A percentile compares a stretch with the other conserved stretches of the same genome.
Evolutionary conservation across 176 grass and related monocot genomes (phyloP).

Genomic region (Ensete ventricosum): DNA sequence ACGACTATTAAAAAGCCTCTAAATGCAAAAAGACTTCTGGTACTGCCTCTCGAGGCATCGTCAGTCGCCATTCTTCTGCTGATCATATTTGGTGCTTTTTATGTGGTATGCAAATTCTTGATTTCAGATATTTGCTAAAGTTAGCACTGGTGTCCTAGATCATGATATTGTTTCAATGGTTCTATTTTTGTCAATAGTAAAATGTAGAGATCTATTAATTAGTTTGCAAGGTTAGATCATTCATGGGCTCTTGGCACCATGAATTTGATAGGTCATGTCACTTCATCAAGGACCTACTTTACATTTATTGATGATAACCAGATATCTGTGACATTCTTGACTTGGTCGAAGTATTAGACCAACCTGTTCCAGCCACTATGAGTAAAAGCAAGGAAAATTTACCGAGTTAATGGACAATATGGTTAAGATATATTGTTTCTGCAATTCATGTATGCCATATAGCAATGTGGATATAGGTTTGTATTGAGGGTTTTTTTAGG

Average conservation of each 20-base stretch:
- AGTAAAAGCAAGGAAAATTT: too few relatives aligned
- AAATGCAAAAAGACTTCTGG: slow-evolving; percentile 59
- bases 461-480: too few relatives aligned
- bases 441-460: not conserved
- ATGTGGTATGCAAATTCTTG: slow-evolving; percentile 61
- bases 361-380: too few relatives aligned
- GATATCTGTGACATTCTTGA: not conserved
- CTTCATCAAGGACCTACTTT: not conserved
- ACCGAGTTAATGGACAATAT: too few relatives aligned
- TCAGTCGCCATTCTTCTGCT: slow-evolving; percentile 65
- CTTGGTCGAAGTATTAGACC: not conserved
- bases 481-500: not conserved
- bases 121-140: not conserved
- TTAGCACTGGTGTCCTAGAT: not conserved
- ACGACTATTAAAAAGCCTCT: slow-evolving; percentile 39
- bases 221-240: not conserved
- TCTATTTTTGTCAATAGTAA: too few relatives aligned
- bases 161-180: too few relatives aligned
- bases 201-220: not conserved
- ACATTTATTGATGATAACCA: not conserved
- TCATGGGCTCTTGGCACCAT: not conserved
- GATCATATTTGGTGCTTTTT: slow-evolving; percentile 81
- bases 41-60: slow-evolving; percentile 79
- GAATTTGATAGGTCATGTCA: not conserved
- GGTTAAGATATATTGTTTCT: not conserved